These are phyloP conservation scores for Aspergillus vadensis DNA, from an alignment of 2,329 filamentous ascomycete species.

Conservation along the genomic window DNA sequence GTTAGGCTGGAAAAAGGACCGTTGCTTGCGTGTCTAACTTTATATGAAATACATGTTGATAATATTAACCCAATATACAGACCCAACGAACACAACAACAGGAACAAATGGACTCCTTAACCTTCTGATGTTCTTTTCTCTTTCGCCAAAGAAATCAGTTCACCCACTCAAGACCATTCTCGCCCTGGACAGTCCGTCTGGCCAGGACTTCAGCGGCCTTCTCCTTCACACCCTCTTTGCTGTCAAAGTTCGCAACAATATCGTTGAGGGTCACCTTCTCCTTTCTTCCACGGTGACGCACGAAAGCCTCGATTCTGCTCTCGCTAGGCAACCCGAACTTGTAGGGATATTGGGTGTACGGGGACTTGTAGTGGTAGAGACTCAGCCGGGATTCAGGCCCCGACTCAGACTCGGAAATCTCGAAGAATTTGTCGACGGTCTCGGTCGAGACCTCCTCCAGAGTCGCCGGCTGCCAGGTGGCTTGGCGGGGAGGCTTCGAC, in stretches of 20 bases:
- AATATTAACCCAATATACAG: slow-evolving; percentile 10
- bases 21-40: neutral
- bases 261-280: slow-evolving; percentile 63
- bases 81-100: slow-evolving; percentile 2
- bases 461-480: slow-evolving; percentile 74
- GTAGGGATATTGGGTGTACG: slow-evolving; percentile 74
- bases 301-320: slow-evolving; percentile 49
- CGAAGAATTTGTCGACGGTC: slow-evolving; percentile 71
- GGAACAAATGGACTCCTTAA: neutral
- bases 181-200: slow-evolving; percentile 60
- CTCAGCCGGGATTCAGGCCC: slow-evolving; percentile 49
- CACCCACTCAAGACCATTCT: slow-evolving; percentile 42
- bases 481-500: slow-evolving; percentile 64
- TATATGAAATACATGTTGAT: slow-evolving; percentile 6
- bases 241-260: slow-evolving; percentile 61
- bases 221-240: slow-evolving; percentile 69
- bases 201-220: slow-evolving; percentile 69
- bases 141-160: slow-evolving; percentile 6
- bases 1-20: neutral
- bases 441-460: slow-evolving; percentile 66
- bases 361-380: slow-evolving; percentile 56
- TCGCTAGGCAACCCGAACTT: slow-evolving; percentile 74
- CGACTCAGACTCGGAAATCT: slow-evolving; percentile 42
- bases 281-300: slow-evolving; percentile 48
- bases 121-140: slow-evolving; percentile 1